A percentile compares a stretch with the other conserved stretches of the same genome.
phyloP scores from a whole-genome alignment of 2,329 filamentous ascomycete genomes.

The Penicillium sp. region DNA sequence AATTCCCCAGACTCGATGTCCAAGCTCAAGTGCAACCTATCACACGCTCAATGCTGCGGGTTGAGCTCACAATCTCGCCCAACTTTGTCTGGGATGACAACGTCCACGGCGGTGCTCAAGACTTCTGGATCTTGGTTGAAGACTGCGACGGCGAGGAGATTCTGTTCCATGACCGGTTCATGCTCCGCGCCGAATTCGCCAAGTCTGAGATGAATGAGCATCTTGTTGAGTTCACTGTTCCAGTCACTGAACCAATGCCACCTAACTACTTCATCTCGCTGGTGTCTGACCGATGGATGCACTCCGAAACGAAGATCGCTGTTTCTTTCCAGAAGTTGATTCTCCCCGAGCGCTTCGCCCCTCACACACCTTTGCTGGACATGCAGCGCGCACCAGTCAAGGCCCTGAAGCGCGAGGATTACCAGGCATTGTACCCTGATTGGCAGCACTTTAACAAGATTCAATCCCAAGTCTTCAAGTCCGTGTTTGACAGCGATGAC shows the following conservation, averaged over 20 bases:
- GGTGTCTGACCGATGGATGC: constrained; percentile 96
- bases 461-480: constrained; percentile 96
- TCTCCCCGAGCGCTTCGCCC: constrained; percentile 90
- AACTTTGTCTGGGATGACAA: constrained; percentile 95
- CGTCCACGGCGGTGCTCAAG: constrained; percentile 84
- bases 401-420: constrained; percentile 84
- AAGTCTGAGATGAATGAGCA: constrained; percentile 86
- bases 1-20: constrained; percentile 90
- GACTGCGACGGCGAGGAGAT: constrained; percentile 97
- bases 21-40: constrained; percentile 94
- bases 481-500: constrained; percentile 84
- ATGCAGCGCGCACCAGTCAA: constrained; percentile 88
- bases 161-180: constrained; percentile 89
- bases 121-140: constrained; percentile 96
- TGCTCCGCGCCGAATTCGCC: constrained; percentile 87
- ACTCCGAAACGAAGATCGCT: constrained; percentile 88
- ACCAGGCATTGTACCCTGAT: constrained; percentile 75
- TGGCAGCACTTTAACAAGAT: constrained; percentile 95
- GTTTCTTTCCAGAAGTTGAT: constrained; percentile 95
- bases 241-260: constrained; percentile 96
- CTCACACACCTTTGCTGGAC: constrained; percentile 88
- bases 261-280: constrained; percentile 98
- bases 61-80: constrained; percentile 88
- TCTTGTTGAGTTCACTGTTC: constrained; percentile 91
- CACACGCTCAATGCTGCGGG: constrained; percentile 86